Percentiles rank a stretch among this genome's conserved stretches.
Conservation (phyloP, 2,329 filamentous ascomycete species). For the Verticillium isaacii region DNA sequence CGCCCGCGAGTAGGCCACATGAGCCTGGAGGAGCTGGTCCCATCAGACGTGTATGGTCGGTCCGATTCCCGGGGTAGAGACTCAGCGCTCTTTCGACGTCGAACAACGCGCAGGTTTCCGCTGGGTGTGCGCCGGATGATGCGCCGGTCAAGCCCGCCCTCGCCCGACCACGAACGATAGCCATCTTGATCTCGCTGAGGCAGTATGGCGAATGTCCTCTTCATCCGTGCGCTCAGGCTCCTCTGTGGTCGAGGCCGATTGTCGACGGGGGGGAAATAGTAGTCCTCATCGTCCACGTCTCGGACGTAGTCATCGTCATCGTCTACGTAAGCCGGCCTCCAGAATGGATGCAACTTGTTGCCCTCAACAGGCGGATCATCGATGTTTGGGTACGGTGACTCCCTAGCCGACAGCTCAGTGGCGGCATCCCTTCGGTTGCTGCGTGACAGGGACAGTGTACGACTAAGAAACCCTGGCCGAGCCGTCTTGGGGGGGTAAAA, state of each 20-base stretch:
- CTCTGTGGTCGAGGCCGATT: conserved; percentile 42
- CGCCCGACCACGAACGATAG: conserved; percentile 17
- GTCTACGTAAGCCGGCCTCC: conserved; percentile 49
- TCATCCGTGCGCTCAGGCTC: conserved; percentile 49
- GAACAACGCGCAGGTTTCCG: conserved; percentile 56
- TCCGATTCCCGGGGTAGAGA: conserved; percentile 8
- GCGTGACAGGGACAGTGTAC: conserved; percentile 50
- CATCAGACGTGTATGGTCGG: conserved; percentile 31
- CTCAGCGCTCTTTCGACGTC: conserved; percentile 39
- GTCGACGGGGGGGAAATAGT: conserved; percentile 43
- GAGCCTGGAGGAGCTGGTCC: conserved; percentile 12
- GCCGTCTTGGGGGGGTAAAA: conserved; percentile 31
- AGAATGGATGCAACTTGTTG: conserved; percentile 54
- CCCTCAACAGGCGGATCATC: conserved; percentile 46
- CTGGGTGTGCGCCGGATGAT: conserved; percentile 56
- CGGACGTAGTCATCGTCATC: conserved; percentile 25
- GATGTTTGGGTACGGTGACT: conserved; percentile 32
- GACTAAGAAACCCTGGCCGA: conserved; percentile 38
- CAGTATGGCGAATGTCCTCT: conserved; percentile 56
- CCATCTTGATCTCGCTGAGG: conserved; percentile 41
- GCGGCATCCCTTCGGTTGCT: conserved; percentile 22
- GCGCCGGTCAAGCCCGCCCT: conserved; percentile 42
- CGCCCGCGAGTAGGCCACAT: conserved; percentile 27
- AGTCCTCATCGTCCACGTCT: conserved; percentile 28
- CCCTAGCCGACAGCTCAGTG: conserved; percentile 12